These are phyloP conservation scores for Aureobasidium subglaciale DNA, from an alignment of 2,329 filamentous ascomycete genomes.

Conservation along the genomic window DNA sequence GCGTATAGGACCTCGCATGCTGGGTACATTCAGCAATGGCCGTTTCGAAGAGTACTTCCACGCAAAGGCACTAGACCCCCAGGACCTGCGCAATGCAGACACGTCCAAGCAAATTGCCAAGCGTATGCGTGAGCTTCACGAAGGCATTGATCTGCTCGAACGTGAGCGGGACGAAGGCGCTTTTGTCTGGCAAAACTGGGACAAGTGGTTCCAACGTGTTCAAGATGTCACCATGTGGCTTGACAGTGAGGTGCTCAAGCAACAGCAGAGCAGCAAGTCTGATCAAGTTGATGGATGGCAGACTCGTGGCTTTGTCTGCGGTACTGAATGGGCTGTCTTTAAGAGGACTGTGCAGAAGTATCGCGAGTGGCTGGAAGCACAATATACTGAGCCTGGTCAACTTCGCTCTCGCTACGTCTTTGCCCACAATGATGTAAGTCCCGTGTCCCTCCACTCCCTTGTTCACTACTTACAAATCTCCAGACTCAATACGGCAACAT, in stretches of 20 bases:
- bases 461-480: neutral
- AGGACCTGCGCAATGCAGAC: slow-evolving; percentile 69
- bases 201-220: slow-evolving; percentile 73
- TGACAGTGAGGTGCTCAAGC: slow-evolving; percentile 49
- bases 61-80: slow-evolving; percentile 68
- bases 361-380: slow-evolving; percentile 61
- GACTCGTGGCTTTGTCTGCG: slow-evolving; percentile 70
- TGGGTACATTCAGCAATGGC: slow-evolving; percentile 90
- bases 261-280: neutral
- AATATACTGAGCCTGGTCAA: slow-evolving; percentile 60
- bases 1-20: slow-evolving; percentile 81
- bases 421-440: slow-evolving; percentile 88
- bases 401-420: slow-evolving; percentile 77
- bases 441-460: neutral
- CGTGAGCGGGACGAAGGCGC: slow-evolving; percentile 73
- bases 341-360: slow-evolving; percentile 69
- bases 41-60: slow-evolving; percentile 94
- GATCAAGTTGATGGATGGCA: slow-evolving; percentile 54
- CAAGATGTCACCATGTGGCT: slow-evolving; percentile 53
- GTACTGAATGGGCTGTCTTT: slow-evolving; percentile 76
- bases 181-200: slow-evolving; percentile 87
- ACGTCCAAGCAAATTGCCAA: slow-evolving; percentile 93
- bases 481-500: slow-evolving; percentile 99
- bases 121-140: slow-evolving; percentile 92
- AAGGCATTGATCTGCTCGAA: slow-evolving; percentile 79